Evolutionary conservation across 129 eudicot species (phyloP), one percentile per base, ranked within the genome.

Genomic region (Tagetes erecta): DNA sequence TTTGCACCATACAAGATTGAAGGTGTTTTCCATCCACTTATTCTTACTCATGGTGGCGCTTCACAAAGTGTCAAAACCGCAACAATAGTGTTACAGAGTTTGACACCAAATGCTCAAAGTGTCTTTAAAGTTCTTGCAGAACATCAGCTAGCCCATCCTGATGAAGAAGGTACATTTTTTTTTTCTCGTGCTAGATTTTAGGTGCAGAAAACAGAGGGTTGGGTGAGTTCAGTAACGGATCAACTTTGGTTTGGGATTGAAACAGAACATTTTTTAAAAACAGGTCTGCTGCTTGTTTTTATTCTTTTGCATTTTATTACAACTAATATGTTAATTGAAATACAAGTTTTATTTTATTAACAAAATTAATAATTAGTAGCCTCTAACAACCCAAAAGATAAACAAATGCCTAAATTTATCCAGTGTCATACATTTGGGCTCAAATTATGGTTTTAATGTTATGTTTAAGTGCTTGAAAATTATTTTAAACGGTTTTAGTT

Each of bases 61-160:
- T 83, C 85, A 6, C 99, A 94, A 85, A 94, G 77, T 72, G 96
- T 91, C 35, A 94, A 91, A 80, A 90, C 97, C 1, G 97, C 97
- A 72, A 83, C 96, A 20, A 91, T 94, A 14, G 99, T 94, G 68
- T 74, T 94, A 44, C 94, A 94, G 70, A 91, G 99, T 73, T 88
- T 94, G 86, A 94, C 99, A 2, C 97, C 97, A n/a, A 94, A 94
- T 83, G 99, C 99, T 11, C 99, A 86, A 72, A 91, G 84, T 8
- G 96, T 91, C 5, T 94, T 91, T 14, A 95, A 91, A 85, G 92
- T 95, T 85, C 91, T 95, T 80, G 97, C 87, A 44, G 86, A 95
- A 58, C 87, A 85, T 88, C 99, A 95, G 76, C 84, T 91, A 45
- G 87, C 94, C 73, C 86, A 94, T 79, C 97, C 88, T 8, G 93